Evolutionary conservation across 2,329 filamentous ascomycete species (phyloP).

Genomic region (Fusarium irregulare): DNA sequence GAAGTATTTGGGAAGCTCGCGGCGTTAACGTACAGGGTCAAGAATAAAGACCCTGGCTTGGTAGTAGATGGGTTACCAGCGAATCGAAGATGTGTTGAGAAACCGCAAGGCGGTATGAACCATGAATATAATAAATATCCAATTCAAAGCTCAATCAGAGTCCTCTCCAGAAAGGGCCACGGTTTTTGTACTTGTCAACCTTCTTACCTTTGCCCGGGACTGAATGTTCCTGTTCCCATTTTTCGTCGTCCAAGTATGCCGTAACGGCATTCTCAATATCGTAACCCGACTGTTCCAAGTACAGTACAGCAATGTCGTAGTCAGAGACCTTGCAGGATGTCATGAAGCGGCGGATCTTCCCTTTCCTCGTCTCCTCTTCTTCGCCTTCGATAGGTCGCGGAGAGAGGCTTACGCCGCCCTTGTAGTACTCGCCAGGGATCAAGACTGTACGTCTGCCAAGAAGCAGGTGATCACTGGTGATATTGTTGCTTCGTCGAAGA

Average conservation of each 20-base stretch:
- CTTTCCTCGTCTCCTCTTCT: constrained; percentile 77
- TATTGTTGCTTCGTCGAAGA: constrained; percentile 74
- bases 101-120: constrained; percentile 43
- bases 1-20: constrained; percentile 38
- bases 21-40: constrained; percentile 50
- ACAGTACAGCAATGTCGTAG: constrained; percentile 80
- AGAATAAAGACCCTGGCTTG: constrained; percentile 42
- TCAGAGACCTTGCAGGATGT: constrained; percentile 80
- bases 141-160: constrained; percentile 38
- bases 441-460: constrained; percentile 75
- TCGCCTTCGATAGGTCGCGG: constrained; percentile 79
- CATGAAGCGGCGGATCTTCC: constrained; percentile 81
- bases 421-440: constrained; percentile 78
- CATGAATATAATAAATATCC: constrained; percentile 48
- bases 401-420: constrained; percentile 73
- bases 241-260: constrained; percentile 76
- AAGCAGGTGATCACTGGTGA: constrained; percentile 78
- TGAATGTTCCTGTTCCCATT: constrained; percentile 78
- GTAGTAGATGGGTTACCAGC: constrained; percentile 43
- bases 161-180: constrained; percentile 50
- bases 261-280: constrained; percentile 73
- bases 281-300: constrained; percentile 76
- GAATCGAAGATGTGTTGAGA: constrained; percentile 40
- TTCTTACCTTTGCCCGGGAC: constrained; percentile 38
- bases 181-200: constrained; percentile 48